phyloP scores from a whole-genome alignment of 192 early-diverging fungal species.

The Endogone sp. region DNA sequence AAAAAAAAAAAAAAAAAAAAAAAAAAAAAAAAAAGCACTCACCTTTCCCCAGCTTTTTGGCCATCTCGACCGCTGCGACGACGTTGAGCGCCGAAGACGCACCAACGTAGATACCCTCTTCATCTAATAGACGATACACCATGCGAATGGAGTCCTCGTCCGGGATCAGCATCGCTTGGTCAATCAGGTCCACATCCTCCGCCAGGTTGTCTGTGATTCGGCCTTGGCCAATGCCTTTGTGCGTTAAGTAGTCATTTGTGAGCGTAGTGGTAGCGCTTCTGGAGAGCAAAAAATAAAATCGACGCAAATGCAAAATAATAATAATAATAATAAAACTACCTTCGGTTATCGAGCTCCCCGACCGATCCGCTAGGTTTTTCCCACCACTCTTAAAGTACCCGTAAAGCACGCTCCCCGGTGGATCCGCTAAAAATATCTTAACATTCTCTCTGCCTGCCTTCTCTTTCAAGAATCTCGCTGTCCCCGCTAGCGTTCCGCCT shows the following conservation, averaged over 20 bases:
- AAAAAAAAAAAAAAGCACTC: too few relatives aligned
- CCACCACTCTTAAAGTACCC: slow-evolving; percentile 71
- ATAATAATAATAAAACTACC: too few relatives aligned
- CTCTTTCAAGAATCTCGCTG: slow-evolving; percentile 78
- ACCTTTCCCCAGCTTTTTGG: slow-evolving; percentile 76
- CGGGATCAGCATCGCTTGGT: slow-evolving; percentile 77
- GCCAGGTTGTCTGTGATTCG: slow-evolving; percentile 89
- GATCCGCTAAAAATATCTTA: slow-evolving; percentile 85
- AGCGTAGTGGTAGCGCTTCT: too few relatives aligned
- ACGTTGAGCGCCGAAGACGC: slow-evolving; percentile 92
- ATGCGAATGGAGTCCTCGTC: slow-evolving; percentile 81
- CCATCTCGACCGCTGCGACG: slow-evolving; percentile 88
- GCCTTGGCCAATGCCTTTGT: slow-evolving; percentile 78
- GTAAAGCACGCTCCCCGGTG: slow-evolving; percentile 91
- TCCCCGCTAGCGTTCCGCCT: slow-evolving; percentile 88
- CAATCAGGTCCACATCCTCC: slow-evolving; percentile 73
- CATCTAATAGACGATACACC: slow-evolving; percentile 86
- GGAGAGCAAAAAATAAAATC: too few relatives aligned
- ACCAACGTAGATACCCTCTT: slow-evolving; percentile 93
- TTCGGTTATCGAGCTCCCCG: slow-evolving; percentile 88
- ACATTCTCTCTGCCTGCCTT: slow-evolving; percentile 53
- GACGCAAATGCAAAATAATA: too few relatives aligned
- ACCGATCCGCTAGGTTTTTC: slow-evolving; percentile 55
- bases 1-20: too few relatives aligned
- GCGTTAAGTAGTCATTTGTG: not conserved